Base-by-base conservation (phyloP, 75 land plant species). In the Selaginella moellendorffii region DNA sequence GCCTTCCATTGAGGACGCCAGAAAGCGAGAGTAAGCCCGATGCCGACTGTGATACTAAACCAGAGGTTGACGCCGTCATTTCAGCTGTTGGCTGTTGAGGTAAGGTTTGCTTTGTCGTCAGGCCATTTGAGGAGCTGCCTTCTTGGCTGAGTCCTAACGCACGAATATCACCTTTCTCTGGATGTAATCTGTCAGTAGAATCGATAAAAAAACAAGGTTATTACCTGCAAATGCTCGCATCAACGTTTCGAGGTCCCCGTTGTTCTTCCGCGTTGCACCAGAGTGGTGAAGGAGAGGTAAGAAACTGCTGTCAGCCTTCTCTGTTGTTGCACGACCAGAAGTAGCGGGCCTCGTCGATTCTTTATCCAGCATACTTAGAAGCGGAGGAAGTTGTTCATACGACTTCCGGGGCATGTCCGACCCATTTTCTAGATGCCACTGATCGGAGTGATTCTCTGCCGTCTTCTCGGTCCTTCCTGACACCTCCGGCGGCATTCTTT, bases 21-120 rank as follows among this genome's bases (percentile, higher is more conserved):
- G 99, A 95, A 27, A 86, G 87, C 68, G 99, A 89, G 8, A 95
- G 75, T 14, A n/a, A n/a, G 29, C 97, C 87, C 5, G 96, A 95
- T 63, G 87, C 84, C 26, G 96, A 76, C 61, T 86, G 90, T 22
- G 97, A 95, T 46, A 78, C 82, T 68, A 80, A 31, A 0, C 91
- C 96, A 68, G 91, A 84, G 52, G 81, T 74, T 19, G 80, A 76
- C 53, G 81, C 67, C 52, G 71, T 63, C 26, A 74, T 75, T 23
- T 86, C 96, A 72, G 58, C 26, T 2, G 70, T 58, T 31, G 70
- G 70, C 0, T 52, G 59, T n/a, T n/a, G n/a, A n/a, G n/a, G n/a
- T n/a, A n/a, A n/a, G n/a, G n/a, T n/a, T n/a, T n/a, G n/a, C n/a
- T n/a, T n/a, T n/a, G n/a, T n/a, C n/a, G n/a, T n/a, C n/a, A n/a